These are phyloP conservation scores for Rickenella mellea DNA, from an alignment of 768 basidiomycete species.

Conservation along the genomic window DNA sequence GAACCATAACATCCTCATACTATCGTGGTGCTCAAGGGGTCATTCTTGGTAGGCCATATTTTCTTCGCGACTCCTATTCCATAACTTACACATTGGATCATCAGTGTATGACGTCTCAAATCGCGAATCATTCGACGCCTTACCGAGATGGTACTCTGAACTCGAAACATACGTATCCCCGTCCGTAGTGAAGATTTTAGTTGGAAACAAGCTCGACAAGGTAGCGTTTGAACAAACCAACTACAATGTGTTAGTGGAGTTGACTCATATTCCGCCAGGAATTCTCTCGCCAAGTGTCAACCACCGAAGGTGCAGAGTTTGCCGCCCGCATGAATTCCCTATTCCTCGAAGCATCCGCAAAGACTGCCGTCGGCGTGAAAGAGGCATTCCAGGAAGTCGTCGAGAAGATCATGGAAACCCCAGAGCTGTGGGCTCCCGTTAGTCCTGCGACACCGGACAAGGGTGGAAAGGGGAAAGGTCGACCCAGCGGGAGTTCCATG, in stretches of 20 bases:
- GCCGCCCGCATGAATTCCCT: slow-evolving; percentile 74
- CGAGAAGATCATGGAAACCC: slow-evolving; percentile 71
- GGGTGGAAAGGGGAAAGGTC: slow-evolving; percentile 2
- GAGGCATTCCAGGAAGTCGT: slow-evolving; percentile 76
- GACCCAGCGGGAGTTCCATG: slow-evolving; percentile 5
- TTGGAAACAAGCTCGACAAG: slow-evolving; percentile 94
- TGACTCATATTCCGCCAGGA: slow-evolving; percentile 40
- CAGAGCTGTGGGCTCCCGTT: slow-evolving; percentile 59
- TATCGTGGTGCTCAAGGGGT: slow-evolving; percentile 85
- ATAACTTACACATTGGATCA: slow-evolving; percentile 3
- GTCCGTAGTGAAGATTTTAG: slow-evolving; percentile 87
- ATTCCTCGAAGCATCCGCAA: slow-evolving; percentile 90
- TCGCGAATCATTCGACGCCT: slow-evolving; percentile 85
- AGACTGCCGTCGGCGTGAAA: slow-evolving; percentile 76
- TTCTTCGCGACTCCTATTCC: background rate
- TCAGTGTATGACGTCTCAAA: slow-evolving; percentile 93
- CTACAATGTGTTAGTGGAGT: background rate
- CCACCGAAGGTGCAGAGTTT: slow-evolving; percentile 68
- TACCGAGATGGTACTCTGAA: slow-evolving; percentile 89
- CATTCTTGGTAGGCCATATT: slow-evolving; percentile 48
- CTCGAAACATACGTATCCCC: slow-evolving; percentile 86
- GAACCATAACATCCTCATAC: slow-evolving; percentile 91
- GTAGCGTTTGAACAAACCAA: slow-evolving; percentile 21
- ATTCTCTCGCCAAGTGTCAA: slow-evolving; percentile 80
- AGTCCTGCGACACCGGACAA: slow-evolving; percentile 16